Evolutionary conservation across 345 rosid genomes (phyloP).

Genomic region (Rhizophora mangle): DNA sequence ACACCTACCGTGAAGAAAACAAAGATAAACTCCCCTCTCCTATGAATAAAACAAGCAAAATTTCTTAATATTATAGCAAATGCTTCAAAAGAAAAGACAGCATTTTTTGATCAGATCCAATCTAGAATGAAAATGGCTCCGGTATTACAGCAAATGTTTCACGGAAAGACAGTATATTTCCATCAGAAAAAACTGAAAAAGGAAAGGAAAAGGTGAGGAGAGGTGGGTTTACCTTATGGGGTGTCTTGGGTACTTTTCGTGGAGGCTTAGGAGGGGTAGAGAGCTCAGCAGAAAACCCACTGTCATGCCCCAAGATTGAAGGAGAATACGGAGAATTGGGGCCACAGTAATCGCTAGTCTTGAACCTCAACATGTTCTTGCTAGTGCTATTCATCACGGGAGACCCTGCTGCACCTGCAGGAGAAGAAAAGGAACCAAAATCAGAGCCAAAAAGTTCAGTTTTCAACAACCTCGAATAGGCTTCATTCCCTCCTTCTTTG

Average conservation of each 20-base stretch:
- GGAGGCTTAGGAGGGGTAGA: conserved; percentile 86
- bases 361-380: conserved; percentile 84
- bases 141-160: no score
- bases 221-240: conserved; percentile 62
- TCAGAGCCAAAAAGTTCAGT: conserved; percentile 95
- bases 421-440: conserved; percentile 60
- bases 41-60: no score
- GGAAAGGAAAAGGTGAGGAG: no score
- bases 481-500: conserved; percentile 92
- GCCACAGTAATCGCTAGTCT: conserved; percentile 59
- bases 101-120: no score
- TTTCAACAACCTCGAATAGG: conserved; percentile 67
- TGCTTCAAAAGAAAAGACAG: no score
- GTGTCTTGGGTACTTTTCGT: conserved; percentile 92
- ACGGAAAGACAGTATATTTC: no score
- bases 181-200: no score
- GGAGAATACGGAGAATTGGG: conserved; percentile 86
- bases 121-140: no score
- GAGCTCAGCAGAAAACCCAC: conserved; percentile 53
- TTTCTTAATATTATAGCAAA: no score
- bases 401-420: conserved; percentile 61
- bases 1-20: no score
- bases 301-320: conserved; percentile 63
- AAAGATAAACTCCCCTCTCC: no score
- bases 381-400: conserved; percentile 59